A percentile compares a stretch with the other conserved stretches of the same genome.
Conservation (phyloP, 78 protist genomes). For the Dictyostelium brefeldianum region DNA sequence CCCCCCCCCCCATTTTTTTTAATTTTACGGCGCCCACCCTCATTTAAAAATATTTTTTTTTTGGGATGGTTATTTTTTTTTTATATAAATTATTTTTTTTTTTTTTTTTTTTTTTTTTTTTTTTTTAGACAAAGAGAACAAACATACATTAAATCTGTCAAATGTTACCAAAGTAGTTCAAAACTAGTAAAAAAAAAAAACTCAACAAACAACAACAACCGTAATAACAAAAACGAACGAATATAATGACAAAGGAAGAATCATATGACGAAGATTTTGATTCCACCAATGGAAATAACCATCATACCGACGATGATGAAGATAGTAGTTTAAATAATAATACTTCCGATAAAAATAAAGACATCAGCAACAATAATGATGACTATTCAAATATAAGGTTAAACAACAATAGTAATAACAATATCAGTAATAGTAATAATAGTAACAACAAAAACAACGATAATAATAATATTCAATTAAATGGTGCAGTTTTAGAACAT, state of each 20-base stretch:
- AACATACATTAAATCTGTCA: not conserved
- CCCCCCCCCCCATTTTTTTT: too few species aligned
- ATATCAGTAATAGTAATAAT: not conserved
- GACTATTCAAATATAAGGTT: conserved; percentile 4
- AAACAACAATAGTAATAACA: not conserved
- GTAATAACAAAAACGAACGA: not conserved
- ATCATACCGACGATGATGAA: not conserved
- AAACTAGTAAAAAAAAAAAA: not conserved
- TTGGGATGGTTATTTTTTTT: too few species aligned
- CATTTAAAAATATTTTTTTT: too few species aligned
- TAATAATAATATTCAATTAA: not conserved
- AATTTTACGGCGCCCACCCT: too few species aligned
- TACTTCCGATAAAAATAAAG: not conserved
- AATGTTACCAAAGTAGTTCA: conserved; percentile 8
- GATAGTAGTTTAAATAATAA: not conserved
- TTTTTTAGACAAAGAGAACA: too few species aligned
- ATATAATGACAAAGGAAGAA: not conserved
- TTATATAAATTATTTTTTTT: too few species aligned
- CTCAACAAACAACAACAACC: not conserved
- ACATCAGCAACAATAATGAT: not conserved
- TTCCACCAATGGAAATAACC: not conserved
- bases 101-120: too few species aligned
- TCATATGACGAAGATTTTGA: not conserved
- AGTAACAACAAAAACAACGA: not conserved
- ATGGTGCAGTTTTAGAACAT: not conserved